Base-by-base conservation (phyloP, 495 filamentous ascomycete genomes). In the Penicillium macrosclerotiorum region DNA sequence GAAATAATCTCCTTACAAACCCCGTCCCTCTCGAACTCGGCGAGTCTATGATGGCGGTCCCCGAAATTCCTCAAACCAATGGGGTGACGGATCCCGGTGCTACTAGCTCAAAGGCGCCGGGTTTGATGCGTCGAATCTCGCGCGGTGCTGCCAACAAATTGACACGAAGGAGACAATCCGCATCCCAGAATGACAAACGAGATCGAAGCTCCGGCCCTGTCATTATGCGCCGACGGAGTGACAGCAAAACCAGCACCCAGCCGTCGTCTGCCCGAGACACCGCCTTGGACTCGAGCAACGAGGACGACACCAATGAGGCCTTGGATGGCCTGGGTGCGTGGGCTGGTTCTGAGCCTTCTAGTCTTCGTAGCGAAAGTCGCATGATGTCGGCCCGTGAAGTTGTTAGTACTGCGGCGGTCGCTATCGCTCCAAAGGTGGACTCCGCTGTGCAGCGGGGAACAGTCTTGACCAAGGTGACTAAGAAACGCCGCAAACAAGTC, bases 191-290 rank as follows among this genome's bases (percentile, higher is more conserved):
- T 16, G 82, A 82, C 44, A 88, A 81, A 57, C 81, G 89, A 19
- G 90, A 96, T 56, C 83, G 84, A 24, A 96, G 90, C 62, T 84
- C 85, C 18, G 93, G 93, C 0, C 93, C 93, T 2, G 84, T 92
- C 19, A 83, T 95, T 23, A 80, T 93, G 66, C 82, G 93, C 40
- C 78, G 88, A 42, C 80, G 91, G 42, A 94, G 90, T 57, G 90
- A 94, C 60, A 93, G 88, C 68, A 91, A 85, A 59, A 84, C 79
- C 41, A 79, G 79, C 5, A 74, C 68, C 5, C 80, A 84, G 58
- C 57, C 68, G 53, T 47, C 31, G 53, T 47, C 31, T 34, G 31
- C 75, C 47, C 60, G 83, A 74, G 67, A 69, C 44, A 59, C 67
- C 62, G 55, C 73, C 41, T 49, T 76, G 43, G 75, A 85, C 39